These are phyloP conservation scores for Pseudogymnoascus sp. DNA, from an alignment of 2,329 filamentous ascomycete genomes.

Conservation along the genomic window DNA sequence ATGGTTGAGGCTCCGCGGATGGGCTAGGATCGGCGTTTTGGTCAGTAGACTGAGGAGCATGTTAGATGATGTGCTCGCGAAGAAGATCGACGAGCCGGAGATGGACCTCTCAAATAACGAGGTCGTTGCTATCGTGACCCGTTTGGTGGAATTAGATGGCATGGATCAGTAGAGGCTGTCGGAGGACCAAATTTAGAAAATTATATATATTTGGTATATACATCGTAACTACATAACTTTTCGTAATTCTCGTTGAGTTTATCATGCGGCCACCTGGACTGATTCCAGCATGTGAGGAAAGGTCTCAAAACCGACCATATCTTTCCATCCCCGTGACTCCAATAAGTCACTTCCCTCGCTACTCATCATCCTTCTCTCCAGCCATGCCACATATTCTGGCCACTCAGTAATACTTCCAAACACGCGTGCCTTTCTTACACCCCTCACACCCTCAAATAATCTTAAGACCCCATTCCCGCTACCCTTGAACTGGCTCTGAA, in stretches of 20 bases:
- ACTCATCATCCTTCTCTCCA: conserved; percentile 22
- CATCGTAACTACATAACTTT: background rate
- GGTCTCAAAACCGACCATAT: background rate
- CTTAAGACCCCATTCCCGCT: conserved; percentile 36
- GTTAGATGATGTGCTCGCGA: conserved; percentile 76
- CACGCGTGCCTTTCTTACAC: conserved; percentile 37
- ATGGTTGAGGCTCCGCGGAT: conserved; percentile 79
- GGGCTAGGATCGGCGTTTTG: conserved; percentile 89
- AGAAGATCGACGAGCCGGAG: conserved; percentile 70
- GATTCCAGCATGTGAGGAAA: background rate
- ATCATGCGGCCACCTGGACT: background rate
- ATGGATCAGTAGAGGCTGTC: conserved; percentile 47
- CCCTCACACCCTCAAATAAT: conserved; percentile 39
- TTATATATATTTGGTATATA: conserved; percentile 1
- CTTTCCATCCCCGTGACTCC: background rate
- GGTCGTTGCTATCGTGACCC: conserved; percentile 70
- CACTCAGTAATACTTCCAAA: conserved; percentile 25
- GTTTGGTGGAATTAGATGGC: conserved; percentile 83
- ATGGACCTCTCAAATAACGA: conserved; percentile 51
- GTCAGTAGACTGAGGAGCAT: conserved; percentile 75
- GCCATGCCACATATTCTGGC: conserved; percentile 25
- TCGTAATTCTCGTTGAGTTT: background rate
- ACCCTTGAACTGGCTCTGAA: conserved; percentile 38
- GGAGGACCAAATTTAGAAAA: background rate
- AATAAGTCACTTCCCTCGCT: conserved; percentile 9